A percentile compares a stretch with the other conserved stretches of the same genome.
Conservation (phyloP, 2,329 filamentous ascomycete genomes). For the Dothideomycetes sp. region DNA sequence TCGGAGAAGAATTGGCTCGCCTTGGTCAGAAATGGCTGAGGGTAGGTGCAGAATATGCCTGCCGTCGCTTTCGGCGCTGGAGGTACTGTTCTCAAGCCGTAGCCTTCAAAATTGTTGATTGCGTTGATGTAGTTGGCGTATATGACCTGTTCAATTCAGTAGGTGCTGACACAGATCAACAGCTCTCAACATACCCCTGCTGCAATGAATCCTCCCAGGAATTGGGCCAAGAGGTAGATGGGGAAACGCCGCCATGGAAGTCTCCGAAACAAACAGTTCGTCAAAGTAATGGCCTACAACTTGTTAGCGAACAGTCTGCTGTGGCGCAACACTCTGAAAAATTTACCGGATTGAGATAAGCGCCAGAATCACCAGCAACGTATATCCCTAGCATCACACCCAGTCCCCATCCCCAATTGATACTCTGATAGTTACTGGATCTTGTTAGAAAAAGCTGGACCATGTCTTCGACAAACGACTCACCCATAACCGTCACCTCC, state of each 20-base stretch:
- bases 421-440: slow-evolving; percentile 29
- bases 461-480: too few relatives aligned
- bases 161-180: too few relatives aligned
- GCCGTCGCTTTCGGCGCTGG: slow-evolving; percentile 45
- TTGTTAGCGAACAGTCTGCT: too few relatives aligned
- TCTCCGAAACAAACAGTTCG: slow-evolving; percentile 56
- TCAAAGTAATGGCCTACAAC: slow-evolving; percentile 60
- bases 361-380: slow-evolving; percentile 52
- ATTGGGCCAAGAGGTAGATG: slow-evolving; percentile 54
- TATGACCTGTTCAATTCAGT: too few relatives aligned
- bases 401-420: slow-evolving; percentile 29
- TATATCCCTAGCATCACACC: slow-evolving; percentile 40
- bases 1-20: slow-evolving; percentile 62
- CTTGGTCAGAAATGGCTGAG: slow-evolving; percentile 50
- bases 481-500: slow-evolving; percentile 31
- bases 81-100: slow-evolving; percentile 51
- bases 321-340: too few relatives aligned
- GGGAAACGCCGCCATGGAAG: slow-evolving; percentile 61
- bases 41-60: slow-evolving; percentile 60
- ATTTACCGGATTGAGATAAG: slow-evolving; percentile 56
- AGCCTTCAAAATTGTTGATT: slow-evolving; percentile 50
- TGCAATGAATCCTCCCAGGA: slow-evolving; percentile 56
- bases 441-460: too few relatives aligned
- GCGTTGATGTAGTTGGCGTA: slow-evolving; percentile 43
- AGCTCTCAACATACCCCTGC: too few relatives aligned